A percentile compares a stretch with the other conserved stretches of the same genome.
phyloP scores from a whole-genome alignment of 768 basidiomycete species.

The Suillus brevipes region DNA sequence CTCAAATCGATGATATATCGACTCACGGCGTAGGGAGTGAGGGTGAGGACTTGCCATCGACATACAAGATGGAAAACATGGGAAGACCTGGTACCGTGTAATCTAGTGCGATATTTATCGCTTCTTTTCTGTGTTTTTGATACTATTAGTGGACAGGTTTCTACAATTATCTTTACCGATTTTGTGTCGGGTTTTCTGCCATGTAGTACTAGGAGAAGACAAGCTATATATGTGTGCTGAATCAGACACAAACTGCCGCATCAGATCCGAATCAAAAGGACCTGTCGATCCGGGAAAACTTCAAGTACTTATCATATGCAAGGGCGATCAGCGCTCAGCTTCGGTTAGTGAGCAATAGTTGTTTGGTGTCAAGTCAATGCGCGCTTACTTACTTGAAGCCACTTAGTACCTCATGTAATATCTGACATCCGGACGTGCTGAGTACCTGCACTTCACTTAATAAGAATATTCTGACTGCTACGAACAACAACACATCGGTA shows the following conservation, averaged over 20 bases:
- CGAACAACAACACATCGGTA: conserved; percentile 75
- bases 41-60: neutral
- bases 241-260: neutral
- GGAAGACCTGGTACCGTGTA: neutral
- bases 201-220: neutral
- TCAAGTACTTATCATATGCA: too few species aligned
- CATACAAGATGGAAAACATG: neutral
- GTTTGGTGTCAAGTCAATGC: too few species aligned
- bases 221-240: neutral
- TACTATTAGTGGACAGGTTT: neutral
- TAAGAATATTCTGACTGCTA: conserved; percentile 61
- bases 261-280: neutral
- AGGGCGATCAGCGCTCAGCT: too few species aligned
- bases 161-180: neutral
- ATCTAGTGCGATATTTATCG: neutral
- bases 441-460: conserved; percentile 59
- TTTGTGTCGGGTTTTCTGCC: neutral
- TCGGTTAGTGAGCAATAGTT: too few species aligned
- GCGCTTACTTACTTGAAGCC: too few species aligned
- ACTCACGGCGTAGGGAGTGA: neutral
- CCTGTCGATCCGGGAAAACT: neutral
- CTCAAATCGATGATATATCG: neutral
- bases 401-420: too few species aligned
- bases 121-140: neutral
- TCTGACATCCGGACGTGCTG: too few species aligned